These are phyloP conservation scores for Pichia occidentalis DNA, from an alignment of 805 yeast genomes.

Conservation along the genomic window DNA sequence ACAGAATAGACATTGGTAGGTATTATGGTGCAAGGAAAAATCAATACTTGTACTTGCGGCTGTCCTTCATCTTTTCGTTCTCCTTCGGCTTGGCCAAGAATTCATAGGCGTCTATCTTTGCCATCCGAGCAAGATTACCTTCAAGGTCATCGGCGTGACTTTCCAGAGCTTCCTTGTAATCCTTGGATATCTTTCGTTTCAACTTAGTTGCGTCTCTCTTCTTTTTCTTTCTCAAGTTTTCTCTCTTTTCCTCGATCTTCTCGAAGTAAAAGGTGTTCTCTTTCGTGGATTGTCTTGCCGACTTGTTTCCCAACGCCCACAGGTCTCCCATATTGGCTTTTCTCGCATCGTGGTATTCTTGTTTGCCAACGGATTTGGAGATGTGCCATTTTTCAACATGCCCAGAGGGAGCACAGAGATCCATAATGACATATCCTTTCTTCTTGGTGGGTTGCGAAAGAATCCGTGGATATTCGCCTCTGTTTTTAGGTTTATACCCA, in stretches of 20 bases:
- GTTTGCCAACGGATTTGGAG: conserved; percentile 68
- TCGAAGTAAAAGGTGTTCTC: conserved; percentile 28
- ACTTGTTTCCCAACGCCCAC: conserved; percentile 73
- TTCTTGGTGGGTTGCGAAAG: conserved; percentile 65
- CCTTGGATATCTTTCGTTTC: conserved; percentile 21
- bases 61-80: conserved; percentile 20
- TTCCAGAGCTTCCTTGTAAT: conserved; percentile 23
- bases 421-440: conserved; percentile 75
- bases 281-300: conserved; percentile 34
- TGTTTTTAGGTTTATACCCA: conserved; percentile 24
- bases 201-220: conserved; percentile 22
- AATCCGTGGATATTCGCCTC: conserved; percentile 63
- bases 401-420: conserved; percentile 75
- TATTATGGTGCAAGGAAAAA: background rate
- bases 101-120: conserved; percentile 25
- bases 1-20: too few species aligned
- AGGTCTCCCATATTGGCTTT: conserved; percentile 79
- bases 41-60: conserved; percentile 16
- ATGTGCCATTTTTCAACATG: conserved; percentile 81
- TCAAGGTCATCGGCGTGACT: conserved; percentile 21
- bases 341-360: conserved; percentile 82
- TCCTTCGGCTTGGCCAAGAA: conserved; percentile 25
- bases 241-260: conserved; percentile 32
- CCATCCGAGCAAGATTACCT: conserved; percentile 19
- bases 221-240: conserved; percentile 20